A percentile compares a stretch with the other conserved stretches of the same genome.
phyloP scores from a whole-genome alignment of 2,329 filamentous ascomycete genomes.

The Periglandula ipomoeae region DNA sequence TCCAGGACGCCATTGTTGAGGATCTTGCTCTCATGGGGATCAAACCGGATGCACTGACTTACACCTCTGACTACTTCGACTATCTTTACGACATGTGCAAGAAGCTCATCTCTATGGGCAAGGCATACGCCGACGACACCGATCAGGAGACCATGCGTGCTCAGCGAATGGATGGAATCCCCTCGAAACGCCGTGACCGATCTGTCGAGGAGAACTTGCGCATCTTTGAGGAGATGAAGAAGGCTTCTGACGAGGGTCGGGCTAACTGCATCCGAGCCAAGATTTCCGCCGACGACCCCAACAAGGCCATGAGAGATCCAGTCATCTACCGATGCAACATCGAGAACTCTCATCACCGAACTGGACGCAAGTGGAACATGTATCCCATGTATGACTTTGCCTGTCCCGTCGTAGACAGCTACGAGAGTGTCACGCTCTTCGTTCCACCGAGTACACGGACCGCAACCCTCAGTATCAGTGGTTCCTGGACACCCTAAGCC shows the following conservation, averaged over 20 bases:
- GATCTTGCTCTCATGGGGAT: slow-evolving; percentile 88
- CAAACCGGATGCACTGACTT: slow-evolving; percentile 75
- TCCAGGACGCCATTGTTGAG: slow-evolving; percentile 85
- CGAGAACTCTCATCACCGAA: slow-evolving; percentile 62
- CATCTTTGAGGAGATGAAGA: slow-evolving; percentile 90
- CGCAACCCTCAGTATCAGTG: slow-evolving; percentile 81
- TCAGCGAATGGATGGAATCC: slow-evolving; percentile 74
- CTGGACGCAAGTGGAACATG: slow-evolving; percentile 71
- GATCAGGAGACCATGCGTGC: slow-evolving; percentile 79
- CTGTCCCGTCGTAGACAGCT: slow-evolving; percentile 69
- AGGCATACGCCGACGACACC: slow-evolving; percentile 93
- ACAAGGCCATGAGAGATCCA: slow-evolving; percentile 92
- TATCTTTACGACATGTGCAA: slow-evolving; percentile 80
- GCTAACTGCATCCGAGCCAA: slow-evolving; percentile 92
- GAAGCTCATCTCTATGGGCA: slow-evolving; percentile 73
- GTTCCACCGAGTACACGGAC: slow-evolving; percentile 82
- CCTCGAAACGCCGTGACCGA: slow-evolving; percentile 72
- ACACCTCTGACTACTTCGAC: slow-evolving; percentile 94
- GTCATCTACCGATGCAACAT: slow-evolving; percentile 92
- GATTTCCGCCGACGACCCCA: slow-evolving; percentile 82
- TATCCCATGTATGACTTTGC: slow-evolving; percentile 86
- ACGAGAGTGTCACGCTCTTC: slow-evolving; percentile 73
- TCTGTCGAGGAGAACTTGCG: slow-evolving; percentile 74
- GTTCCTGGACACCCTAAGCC: slow-evolving; percentile 66
- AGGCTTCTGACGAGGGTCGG: slow-evolving; percentile 66